phyloP scores from a whole-genome alignment of 768 basidiomycete species.

The Trametes cubensis region DNA sequence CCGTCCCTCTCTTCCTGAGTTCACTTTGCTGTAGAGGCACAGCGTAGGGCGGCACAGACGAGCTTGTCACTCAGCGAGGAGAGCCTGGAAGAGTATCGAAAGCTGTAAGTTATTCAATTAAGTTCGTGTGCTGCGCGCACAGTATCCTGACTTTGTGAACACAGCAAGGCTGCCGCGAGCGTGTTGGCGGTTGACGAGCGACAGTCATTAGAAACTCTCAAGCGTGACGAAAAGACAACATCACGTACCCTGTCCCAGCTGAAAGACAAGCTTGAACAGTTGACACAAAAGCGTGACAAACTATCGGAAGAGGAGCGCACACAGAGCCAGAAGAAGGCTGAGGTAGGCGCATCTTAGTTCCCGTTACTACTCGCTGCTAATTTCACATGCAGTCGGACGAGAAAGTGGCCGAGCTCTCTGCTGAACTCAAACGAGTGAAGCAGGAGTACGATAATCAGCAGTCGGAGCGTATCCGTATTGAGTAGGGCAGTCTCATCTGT shows the following conservation, averaged over 20 bases:
- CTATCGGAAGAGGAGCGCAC: constrained; percentile 55
- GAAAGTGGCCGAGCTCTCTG: constrained; percentile 57
- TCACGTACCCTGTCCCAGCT: constrained; percentile 64
- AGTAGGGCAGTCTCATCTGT: constrained; percentile 47
- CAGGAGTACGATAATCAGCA: constrained; percentile 85
- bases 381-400: constrained; percentile 53
- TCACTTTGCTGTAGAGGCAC: constrained; percentile 57
- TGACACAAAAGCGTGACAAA: constrained; percentile 58
- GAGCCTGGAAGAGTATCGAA: constrained; percentile 84
- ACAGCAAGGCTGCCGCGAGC: constrained; percentile 79
- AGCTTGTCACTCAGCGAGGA: constrained; percentile 82
- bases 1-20: not conserved
- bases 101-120: constrained; percentile 54
- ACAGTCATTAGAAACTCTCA: constrained; percentile 77
- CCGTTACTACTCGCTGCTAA: constrained; percentile 1
- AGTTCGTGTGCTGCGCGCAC: too few relatives aligned
- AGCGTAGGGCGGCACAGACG: constrained; percentile 68
- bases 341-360: constrained; percentile 50
- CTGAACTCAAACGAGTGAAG: constrained; percentile 64
- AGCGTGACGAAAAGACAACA: constrained; percentile 80
- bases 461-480: constrained; percentile 78
- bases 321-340: constrained; percentile 55
- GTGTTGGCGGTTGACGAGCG: constrained; percentile 84
- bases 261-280: constrained; percentile 67
- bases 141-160: not conserved